These are phyloP conservation scores for Hibiscus mutabilis DNA, from an alignment of 345 rosid genomes.

Conservation along the genomic window DNA sequence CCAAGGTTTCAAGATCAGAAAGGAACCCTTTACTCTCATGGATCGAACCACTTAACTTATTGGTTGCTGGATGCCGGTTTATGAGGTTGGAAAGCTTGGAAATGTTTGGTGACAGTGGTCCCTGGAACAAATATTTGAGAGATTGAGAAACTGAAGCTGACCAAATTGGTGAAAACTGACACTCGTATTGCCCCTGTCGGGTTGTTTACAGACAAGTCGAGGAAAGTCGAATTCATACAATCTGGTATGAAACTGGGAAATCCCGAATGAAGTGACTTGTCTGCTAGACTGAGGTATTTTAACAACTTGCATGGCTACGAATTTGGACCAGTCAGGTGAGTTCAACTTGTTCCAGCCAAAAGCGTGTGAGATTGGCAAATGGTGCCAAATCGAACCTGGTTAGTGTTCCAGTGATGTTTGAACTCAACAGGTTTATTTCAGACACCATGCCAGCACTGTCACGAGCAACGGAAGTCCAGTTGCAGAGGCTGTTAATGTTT, in stretches of 20 bases:
- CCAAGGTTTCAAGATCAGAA: constrained; percentile 15
- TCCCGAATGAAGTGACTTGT: constrained; percentile 19
- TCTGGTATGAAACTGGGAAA: constrained; percentile 43
- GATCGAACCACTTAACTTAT: constrained; percentile 32
- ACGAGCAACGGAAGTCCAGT: neutral
- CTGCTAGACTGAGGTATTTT: constrained; percentile 34
- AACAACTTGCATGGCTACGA: constrained; percentile 36
- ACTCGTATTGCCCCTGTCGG: constrained; percentile 34
- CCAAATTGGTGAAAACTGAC: constrained; percentile 23
- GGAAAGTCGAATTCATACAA: constrained; percentile 41
- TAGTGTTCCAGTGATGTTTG: neutral
- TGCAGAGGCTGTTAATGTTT: neutral
- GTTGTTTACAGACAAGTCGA: constrained; percentile 43
- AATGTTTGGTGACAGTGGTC: constrained; percentile 36
- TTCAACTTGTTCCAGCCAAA: constrained; percentile 44
- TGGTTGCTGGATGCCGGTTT: too few species aligned
- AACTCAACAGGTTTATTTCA: neutral
- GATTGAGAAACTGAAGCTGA: constrained; percentile 38
- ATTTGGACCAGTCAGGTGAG: constrained; percentile 51
- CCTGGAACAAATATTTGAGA: constrained; percentile 30
- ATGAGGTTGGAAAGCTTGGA: too few species aligned
- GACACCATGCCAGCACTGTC: neutral
- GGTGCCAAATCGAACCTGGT: neutral
- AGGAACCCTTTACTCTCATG: constrained; percentile 33
- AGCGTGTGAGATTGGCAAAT: neutral